Conservation (phyloP, 768 basidiomycete species). For the Stropharia rugosoannulata region DNA sequence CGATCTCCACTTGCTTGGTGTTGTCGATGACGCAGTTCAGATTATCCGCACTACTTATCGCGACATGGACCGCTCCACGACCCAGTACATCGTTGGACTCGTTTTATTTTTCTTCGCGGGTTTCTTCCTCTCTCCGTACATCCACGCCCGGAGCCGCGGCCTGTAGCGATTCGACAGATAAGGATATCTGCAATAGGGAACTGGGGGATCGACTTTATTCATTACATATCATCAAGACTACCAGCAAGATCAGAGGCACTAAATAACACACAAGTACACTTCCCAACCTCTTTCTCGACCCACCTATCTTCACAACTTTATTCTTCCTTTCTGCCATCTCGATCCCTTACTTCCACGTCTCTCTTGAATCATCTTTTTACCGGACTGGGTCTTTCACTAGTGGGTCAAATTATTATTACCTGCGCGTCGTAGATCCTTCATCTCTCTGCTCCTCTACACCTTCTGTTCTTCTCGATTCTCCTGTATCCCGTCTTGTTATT, state of each 20-base stretch:
- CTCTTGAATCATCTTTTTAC: no score
- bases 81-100: no score
- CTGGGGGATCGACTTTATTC: conserved; percentile 6
- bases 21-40: no score
- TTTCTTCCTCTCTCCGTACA: not conserved
- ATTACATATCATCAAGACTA: not conserved
- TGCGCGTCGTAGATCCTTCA: not conserved
- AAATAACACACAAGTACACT: not conserved
- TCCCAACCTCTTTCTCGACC: not conserved
- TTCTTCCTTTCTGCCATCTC: not conserved
- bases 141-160: conserved; percentile 3
- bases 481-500: not conserved
- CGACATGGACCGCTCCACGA: not conserved
- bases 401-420: not conserved
- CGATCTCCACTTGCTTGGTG: no score
- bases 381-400: no score
- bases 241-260: conserved; percentile 5
- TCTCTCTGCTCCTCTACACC: not conserved
- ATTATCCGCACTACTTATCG: no score
- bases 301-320: not conserved
- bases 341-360: no score
- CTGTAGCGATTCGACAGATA: conserved; percentile 10
- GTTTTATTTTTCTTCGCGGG: not conserved
- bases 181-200: conserved; percentile 3
- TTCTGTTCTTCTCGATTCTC: not conserved